Base-by-base conservation (phyloP, 2,329 filamentous ascomycete species). In the Diplodia corticola region DNA sequence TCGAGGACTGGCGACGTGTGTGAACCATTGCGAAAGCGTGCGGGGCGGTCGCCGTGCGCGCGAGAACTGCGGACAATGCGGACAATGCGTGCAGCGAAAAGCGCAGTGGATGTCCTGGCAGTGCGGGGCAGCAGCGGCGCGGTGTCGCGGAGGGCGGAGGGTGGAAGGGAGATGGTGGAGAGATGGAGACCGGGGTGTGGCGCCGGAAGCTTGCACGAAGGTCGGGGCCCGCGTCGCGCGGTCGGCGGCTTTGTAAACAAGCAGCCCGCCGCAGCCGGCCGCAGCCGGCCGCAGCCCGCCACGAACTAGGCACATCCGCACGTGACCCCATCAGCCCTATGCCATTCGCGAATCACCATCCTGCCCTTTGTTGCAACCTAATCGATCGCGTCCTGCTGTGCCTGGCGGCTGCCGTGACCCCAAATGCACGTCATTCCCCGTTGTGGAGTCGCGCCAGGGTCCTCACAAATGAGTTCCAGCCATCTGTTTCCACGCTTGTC, bases 1-100 rank as follows among this genome's bases (percentile, higher is more conserved):
- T 55, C 51, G 63, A 65, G 26, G 63, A 65, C 51, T 35, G 63
- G 17, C 63, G 50, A 57, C 63, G 51, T 55, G 63, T 65, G 4
- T 33, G 28, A 26, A 57, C 63, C 63, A 65, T 65, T 49, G 63
- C 17, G 63, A 17, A 57, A 33, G 28, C 12, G 49, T 54, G 50
- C 44, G 13, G 48, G 40, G 24, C 35, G 24, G 22, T 35, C 22
- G 26, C 63, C 48, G 35, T 48, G 12, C 15, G 48, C n/a, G 37
- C 22, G 40, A 35, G 35, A 28, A 17, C 17, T n/a, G 40, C 20
- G 24, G 63, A 15, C 13, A 30, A 15, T n/a, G 40, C 20, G 24
- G 63, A 15, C 13, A 30, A 15, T 13, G 40, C 35, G 44, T 26
- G n/a, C 33, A 40, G 28, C 17, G 26, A 37, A 30, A 35, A 5